Percentiles rank a stretch among this genome's conserved stretches.
Conservation (phyloP, 805 yeast species). For the Candida glaebosa region DNA sequence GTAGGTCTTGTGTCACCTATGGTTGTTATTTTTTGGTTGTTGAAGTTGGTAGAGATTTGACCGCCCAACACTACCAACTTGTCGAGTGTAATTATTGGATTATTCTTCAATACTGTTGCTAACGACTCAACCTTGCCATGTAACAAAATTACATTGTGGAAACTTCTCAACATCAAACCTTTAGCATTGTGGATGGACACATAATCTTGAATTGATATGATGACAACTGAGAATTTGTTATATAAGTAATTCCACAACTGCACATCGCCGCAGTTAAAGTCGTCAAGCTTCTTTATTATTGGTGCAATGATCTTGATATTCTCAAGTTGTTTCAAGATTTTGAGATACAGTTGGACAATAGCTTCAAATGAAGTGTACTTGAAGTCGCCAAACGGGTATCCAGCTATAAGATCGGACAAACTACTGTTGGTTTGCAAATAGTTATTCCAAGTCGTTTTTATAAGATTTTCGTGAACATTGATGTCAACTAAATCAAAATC, state of each 20-base stretch:
- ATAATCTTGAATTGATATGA: constrained; percentile 4
- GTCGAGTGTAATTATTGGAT: not conserved
- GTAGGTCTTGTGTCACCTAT: not conserved
- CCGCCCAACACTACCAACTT: constrained; percentile 1
- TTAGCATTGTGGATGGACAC: not conserved
- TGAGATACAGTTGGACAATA: not conserved
- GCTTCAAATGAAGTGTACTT: not conserved
- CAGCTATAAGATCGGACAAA: too few relatives aligned
- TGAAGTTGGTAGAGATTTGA: not conserved
- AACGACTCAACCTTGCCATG: not conserved
- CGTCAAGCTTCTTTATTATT: not conserved
- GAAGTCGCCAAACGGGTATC: not conserved
- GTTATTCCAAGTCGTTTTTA: not conserved
- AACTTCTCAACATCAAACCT: not conserved
- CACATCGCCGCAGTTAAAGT: not conserved
- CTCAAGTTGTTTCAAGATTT: not conserved
- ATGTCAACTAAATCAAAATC: not conserved
- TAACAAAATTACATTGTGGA: constrained; percentile 1
- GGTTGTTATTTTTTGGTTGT: not conserved
- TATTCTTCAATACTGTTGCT: not conserved
- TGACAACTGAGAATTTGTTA: constrained; percentile 3
- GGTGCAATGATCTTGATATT: not conserved
- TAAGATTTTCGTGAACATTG: not conserved
- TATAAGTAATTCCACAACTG: constrained; percentile 4
- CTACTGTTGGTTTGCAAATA: not conserved